These are phyloP conservation scores for Phytophthora quininea DNA, from an alignment of 352 stramenopile genomes.

Conservation along the genomic window DNA sequence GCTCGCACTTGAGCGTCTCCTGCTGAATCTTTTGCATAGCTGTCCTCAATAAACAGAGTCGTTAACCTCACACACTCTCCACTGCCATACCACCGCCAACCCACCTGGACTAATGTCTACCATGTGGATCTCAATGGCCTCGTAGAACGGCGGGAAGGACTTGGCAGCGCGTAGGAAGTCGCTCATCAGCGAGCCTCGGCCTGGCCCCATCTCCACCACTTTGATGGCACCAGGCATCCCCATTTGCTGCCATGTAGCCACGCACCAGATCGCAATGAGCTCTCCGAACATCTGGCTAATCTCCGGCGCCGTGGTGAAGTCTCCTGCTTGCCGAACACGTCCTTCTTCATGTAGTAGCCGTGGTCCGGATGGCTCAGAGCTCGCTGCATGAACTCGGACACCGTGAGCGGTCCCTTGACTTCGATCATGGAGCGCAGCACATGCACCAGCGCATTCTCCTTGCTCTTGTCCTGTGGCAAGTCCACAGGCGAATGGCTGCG, in stretches of 20 bases:
- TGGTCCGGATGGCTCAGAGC: constrained; percentile 91
- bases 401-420: constrained; percentile 91
- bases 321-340: constrained; percentile 90
- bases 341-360: constrained; percentile 96
- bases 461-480: constrained; percentile 46
- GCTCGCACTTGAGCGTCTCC: constrained; percentile 68
- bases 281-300: constrained; percentile 95
- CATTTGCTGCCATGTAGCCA: constrained; percentile 92
- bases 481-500: constrained; percentile 32
- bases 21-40: constrained; percentile 92
- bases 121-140: constrained; percentile 89
- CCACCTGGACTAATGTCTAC: constrained; percentile 87
- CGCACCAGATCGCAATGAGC: constrained; percentile 92
- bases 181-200: constrained; percentile 93
- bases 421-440: constrained; percentile 92
- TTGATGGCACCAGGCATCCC: constrained; percentile 72
- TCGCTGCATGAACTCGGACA: constrained; percentile 95
- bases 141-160: constrained; percentile 90
- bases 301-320: constrained; percentile 95
- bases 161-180: constrained; percentile 92
- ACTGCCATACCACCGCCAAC: not conserved
- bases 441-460: constrained; percentile 77
- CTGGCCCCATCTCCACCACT: constrained; percentile 92
- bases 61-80: too few species aligned
- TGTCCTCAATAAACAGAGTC: constrained; percentile 1